Evolutionary conservation across 768 basidiomycete genomes (phyloP).

Genomic region (Crassisporium funariophilum): DNA sequence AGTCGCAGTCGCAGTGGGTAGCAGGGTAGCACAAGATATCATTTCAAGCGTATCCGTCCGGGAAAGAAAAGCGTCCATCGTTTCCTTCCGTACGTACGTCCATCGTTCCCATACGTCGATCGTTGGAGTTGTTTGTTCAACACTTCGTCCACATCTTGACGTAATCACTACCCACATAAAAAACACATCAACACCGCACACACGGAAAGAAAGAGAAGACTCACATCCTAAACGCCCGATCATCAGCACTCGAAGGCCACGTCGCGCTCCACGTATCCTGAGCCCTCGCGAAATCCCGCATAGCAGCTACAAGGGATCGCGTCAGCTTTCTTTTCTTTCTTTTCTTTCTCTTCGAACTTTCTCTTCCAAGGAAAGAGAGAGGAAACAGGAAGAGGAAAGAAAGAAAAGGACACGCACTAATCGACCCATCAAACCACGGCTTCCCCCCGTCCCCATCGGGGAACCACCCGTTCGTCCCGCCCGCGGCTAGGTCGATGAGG

Average conservation of each 20-base stretch:
- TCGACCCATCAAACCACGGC: conserved; percentile 72
- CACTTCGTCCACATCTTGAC: conserved; percentile 55
- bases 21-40: too few species aligned
- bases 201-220: conserved; percentile 18
- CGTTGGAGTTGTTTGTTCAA: neutral
- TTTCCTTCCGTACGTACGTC: too few species aligned
- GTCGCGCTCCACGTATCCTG: conserved; percentile 68
- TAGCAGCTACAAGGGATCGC: conserved; percentile 46
- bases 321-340: neutral
- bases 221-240: conserved; percentile 72
- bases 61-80: too few species aligned
- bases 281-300: conserved; percentile 65
- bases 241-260: conserved; percentile 63
- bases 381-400: neutral
- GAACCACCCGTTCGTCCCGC: conserved; percentile 90
- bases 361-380: neutral
- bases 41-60: too few species aligned
- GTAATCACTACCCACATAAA: conserved; percentile 35
- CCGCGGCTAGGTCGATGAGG: conserved; percentile 72
- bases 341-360: neutral
- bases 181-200: neutral
- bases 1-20: too few species aligned
- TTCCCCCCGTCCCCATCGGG: conserved; percentile 75
- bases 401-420: conserved; percentile 37
- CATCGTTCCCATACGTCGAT: too few species aligned